Evolutionary conservation across 257 asterid species (phyloP).

Genomic region (Lycium ferocissimum): DNA sequence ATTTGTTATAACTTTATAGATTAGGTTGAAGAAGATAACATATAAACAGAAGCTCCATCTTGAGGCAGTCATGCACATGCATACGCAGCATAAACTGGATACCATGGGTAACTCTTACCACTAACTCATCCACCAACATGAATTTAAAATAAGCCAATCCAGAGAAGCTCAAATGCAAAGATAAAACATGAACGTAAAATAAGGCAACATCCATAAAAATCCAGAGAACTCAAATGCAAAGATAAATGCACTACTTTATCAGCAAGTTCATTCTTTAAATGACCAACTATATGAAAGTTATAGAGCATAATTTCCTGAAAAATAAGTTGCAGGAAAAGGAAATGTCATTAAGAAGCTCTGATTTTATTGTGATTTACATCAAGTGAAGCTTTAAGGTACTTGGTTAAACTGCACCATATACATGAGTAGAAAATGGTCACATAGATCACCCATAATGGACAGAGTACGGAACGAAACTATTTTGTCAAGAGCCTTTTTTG

Average conservation of each 20-base stretch:
- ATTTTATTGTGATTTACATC: constrained; percentile 5
- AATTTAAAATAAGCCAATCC: not conserved
- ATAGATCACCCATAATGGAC: not conserved
- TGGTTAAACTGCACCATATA: not conserved
- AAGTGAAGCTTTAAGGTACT: not conserved
- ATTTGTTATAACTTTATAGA: not conserved
- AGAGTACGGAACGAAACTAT: not conserved
- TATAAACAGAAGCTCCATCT: not conserved
- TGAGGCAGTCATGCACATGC: not conserved
- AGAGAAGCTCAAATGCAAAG: not conserved
- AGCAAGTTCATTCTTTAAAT: not conserved
- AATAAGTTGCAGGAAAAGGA: not conserved
- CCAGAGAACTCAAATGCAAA: not conserved
- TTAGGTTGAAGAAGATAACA: constrained; percentile 1
- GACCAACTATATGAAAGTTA: not conserved
- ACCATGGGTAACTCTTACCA: constrained; percentile 6
- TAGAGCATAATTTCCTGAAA: not conserved
- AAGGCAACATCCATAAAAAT: not conserved
- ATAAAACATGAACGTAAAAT: not conserved
- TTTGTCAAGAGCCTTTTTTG: not conserved
- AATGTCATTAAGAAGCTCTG: not conserved
- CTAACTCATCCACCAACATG: constrained; percentile 10
- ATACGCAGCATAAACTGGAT: not conserved
- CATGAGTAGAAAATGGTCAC: not conserved
- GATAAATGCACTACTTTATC: constrained; percentile 14